Evolutionary conservation across 1,139 yeast species (phyloP).

Genomic region (Blastobotrys elegans): DNA sequence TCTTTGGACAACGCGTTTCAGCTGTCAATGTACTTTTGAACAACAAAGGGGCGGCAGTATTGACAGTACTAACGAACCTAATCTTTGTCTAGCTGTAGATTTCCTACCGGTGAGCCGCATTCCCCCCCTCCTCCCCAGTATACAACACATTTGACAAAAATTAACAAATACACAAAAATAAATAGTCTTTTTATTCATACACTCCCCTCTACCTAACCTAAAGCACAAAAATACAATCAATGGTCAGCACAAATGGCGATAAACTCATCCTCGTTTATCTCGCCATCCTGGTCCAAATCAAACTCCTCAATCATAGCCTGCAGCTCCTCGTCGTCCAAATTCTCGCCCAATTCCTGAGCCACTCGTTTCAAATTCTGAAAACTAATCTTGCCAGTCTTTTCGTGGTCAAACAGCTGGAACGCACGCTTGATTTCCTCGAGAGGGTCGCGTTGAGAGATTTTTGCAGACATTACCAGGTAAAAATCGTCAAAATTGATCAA

Average conservation of each 20-base stretch:
- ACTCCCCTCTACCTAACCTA: no score
- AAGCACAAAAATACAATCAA: constrained; percentile 1
- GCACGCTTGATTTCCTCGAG: constrained; percentile 89
- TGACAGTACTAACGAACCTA: no score
- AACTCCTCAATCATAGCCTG: constrained; percentile 98
- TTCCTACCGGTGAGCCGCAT: no score
- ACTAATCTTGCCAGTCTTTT: constrained; percentile 75
- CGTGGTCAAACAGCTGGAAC: constrained; percentile 85
- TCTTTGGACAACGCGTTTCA: no score
- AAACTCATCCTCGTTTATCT: constrained; percentile 88
- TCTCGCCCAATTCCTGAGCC: constrained; percentile 90
- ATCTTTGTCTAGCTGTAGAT: no score
- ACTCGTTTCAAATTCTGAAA: constrained; percentile 80
- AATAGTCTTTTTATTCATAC: no score
- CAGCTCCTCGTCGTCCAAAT: constrained; percentile 84
- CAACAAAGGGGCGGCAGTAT: no score
- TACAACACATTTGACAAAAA: no score
- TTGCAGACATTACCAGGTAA: constrained; percentile 68
- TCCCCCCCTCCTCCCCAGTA: no score
- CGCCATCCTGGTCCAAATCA: constrained; percentile 95
- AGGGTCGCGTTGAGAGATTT: constrained; percentile 82
- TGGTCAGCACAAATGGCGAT: constrained; percentile 79
- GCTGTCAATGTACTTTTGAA: no score
- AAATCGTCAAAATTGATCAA: constrained; percentile 79
- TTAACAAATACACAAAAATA: no score